These are phyloP conservation scores for Osmanthus fragrans DNA, from an alignment of 257 asterid genomes.

Conservation along the genomic window DNA sequence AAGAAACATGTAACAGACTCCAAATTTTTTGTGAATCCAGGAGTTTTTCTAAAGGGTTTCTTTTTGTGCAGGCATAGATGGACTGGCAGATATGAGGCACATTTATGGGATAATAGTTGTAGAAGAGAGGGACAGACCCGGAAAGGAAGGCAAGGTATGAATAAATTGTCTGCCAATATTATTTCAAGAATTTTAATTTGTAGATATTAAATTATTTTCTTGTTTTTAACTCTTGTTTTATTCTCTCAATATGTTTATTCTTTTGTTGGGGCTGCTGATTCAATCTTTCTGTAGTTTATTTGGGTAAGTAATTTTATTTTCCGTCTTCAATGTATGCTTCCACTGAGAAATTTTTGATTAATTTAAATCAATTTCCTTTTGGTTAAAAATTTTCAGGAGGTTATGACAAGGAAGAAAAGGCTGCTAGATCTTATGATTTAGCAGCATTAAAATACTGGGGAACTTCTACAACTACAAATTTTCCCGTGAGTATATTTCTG, in stretches of 20 bases:
- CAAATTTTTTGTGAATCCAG: background rate
- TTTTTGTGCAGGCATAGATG: conserved; percentile 65
- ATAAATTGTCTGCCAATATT: conserved; percentile 50
- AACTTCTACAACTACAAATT: conserved; percentile 82
- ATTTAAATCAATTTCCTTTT: background rate
- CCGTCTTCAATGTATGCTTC: conserved; percentile 15
- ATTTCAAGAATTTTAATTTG: background rate
- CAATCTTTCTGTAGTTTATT: conserved; percentile 62
- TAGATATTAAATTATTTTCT: conserved; percentile 7
- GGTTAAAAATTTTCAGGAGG: conserved; percentile 50
- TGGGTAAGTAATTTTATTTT: conserved; percentile 53
- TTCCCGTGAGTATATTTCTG: conserved; percentile 51
- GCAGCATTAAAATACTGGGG: conserved; percentile 94
- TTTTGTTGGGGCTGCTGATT: conserved; percentile 22
- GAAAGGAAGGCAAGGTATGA: conserved; percentile 90
- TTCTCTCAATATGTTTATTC: conserved; percentile 29
- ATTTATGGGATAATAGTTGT: conserved; percentile 92
- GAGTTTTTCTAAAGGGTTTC: background rate
- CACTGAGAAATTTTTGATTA: background rate
- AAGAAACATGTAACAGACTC: background rate
- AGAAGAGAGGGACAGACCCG: conserved; percentile 96
- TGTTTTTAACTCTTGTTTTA: conserved; percentile 35
- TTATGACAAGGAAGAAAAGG: conserved; percentile 95
- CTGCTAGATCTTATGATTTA: conserved; percentile 88
- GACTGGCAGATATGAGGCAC: conserved; percentile 94